Evolutionary conservation across 495 filamentous ascomycete genomes (phyloP).

Genomic region (Aspergillus incahuasiensis): DNA sequence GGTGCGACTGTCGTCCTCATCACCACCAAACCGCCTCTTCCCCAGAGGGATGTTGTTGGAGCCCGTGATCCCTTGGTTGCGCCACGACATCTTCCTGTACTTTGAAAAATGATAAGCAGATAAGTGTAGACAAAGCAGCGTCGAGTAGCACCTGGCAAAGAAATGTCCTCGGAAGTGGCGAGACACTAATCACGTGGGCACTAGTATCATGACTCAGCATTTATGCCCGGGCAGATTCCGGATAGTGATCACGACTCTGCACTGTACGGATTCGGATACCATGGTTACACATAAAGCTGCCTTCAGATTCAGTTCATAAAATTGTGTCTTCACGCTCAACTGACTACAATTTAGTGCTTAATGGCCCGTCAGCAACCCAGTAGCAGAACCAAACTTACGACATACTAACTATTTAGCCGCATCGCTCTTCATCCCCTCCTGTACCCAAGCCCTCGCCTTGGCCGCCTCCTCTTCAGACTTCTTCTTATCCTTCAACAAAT

Average conservation of each 20-base stretch:
- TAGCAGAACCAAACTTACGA: background rate
- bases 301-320: no score
- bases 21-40: slow-evolving; percentile 76
- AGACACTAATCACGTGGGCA: background rate
- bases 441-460: slow-evolving; percentile 52
- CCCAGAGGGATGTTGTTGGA: slow-evolving; percentile 98
- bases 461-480: slow-evolving; percentile 51
- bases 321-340: background rate
- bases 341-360: background rate
- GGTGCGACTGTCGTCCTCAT: slow-evolving; percentile 57
- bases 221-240: background rate
- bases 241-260: no score
- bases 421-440: slow-evolving; percentile 60
- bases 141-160: background rate
- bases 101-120: background rate
- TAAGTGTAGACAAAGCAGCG: slow-evolving; percentile 1
- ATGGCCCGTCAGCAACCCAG: background rate
- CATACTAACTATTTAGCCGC: slow-evolving; percentile 28
- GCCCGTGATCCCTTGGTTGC: slow-evolving; percentile 92
- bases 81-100: slow-evolving; percentile 67
- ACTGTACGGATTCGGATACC: no score
- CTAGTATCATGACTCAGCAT: background rate
- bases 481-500: slow-evolving; percentile 49
- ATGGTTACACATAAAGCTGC: no score
- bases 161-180: background rate